Base-by-base conservation (phyloP, 2,329 filamentous ascomycete species). In the Fusarium papillatum region DNA sequence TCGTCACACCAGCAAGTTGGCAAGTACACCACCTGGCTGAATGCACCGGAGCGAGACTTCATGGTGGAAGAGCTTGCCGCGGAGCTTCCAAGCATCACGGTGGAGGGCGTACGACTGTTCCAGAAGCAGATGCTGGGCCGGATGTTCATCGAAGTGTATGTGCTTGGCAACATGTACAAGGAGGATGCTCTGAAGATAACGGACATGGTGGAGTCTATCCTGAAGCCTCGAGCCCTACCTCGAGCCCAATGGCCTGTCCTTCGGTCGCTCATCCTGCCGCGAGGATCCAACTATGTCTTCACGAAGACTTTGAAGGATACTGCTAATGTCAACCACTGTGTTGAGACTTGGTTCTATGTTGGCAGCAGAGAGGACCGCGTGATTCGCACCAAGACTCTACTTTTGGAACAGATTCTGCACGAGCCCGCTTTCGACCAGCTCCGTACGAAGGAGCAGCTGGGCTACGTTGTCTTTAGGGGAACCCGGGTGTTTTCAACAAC, bases 351-450 rank as follows among this genome's bases (percentile, higher is more conserved):
- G 80, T 87, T 96, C 13, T 92, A 92, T 69, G 87, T 95, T 59
- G 94, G 94, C 24, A 89, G 91, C 73, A 91, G 92, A 75, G 89
- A 91, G 5, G 93, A 98, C 80, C 90, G 92, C n/a, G 81, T 84
- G 8, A 84, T 94, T 16, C 91, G 95, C 22, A 94, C 96, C 17
- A 95, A 94, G 83, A 89, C 95, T 1, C 88, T 97, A 50, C 88
- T 99, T 8, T 89, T 98, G 50, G 94, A 95, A 31, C 97, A 98
- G 84, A 94, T 99, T 86, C 93, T 95, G 0, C 94, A 98, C 69
- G 97, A 99, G 85, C 96, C 96, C 6, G 94, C 94, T 11, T 99
- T 98, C 81, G 95, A 99, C 84, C 95, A 98, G 83, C 89, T 99
- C 10, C 92, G 97, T 62, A 98, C 97, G 53, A 98, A 98, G 84